These are phyloP conservation scores for Syncephalis plumigaleata DNA, from an alignment of 371 early-diverging fungal species.

Conservation along the genomic window DNA sequence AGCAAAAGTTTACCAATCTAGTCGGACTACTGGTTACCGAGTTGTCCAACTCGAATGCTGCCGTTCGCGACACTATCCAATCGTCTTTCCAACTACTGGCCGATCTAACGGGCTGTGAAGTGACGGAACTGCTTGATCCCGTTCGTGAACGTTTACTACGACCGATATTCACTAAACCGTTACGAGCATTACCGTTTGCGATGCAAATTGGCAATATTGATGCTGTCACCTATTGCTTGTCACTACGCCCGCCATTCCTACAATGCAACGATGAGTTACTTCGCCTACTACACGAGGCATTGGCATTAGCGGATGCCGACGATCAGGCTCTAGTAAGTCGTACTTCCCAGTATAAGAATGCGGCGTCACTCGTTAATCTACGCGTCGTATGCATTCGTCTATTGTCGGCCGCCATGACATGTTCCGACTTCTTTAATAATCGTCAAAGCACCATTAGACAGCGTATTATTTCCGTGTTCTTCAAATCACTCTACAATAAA, in stretches of 20 bases:
- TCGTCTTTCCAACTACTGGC: conserved; percentile 64
- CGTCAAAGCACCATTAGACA: conserved; percentile 58
- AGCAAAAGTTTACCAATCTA: conserved; percentile 41
- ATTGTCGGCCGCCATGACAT: conserved; percentile 82
- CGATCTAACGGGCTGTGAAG: conserved; percentile 50
- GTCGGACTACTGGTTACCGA: conserved; percentile 78
- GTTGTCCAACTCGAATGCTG: conserved; percentile 75
- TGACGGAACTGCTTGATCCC: conserved; percentile 72
- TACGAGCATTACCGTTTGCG: conserved; percentile 86
- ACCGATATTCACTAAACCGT: conserved; percentile 92
- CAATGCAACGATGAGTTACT: conserved; percentile 70
- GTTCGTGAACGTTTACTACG: conserved; percentile 71
- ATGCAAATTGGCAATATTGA: conserved; percentile 91
- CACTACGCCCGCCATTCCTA: conserved; percentile 77
- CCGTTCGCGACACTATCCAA: conserved; percentile 82
- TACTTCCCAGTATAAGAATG: conserved; percentile 64
- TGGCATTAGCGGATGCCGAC: conserved; percentile 93
- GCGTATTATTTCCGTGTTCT: conserved; percentile 91
- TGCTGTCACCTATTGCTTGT: conserved; percentile 90
- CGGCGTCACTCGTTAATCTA: conserved; percentile 61
- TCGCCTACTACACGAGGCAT: conserved; percentile 77
- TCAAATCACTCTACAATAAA: conserved; percentile 89
- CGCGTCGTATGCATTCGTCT: conserved; percentile 91
- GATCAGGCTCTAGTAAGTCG: conserved; percentile 86
- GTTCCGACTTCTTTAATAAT: conserved; percentile 55